Evolutionary conservation across 345 rosid species (phyloP).

Genomic region (Rhodomyrtus tomentosa): DNA sequence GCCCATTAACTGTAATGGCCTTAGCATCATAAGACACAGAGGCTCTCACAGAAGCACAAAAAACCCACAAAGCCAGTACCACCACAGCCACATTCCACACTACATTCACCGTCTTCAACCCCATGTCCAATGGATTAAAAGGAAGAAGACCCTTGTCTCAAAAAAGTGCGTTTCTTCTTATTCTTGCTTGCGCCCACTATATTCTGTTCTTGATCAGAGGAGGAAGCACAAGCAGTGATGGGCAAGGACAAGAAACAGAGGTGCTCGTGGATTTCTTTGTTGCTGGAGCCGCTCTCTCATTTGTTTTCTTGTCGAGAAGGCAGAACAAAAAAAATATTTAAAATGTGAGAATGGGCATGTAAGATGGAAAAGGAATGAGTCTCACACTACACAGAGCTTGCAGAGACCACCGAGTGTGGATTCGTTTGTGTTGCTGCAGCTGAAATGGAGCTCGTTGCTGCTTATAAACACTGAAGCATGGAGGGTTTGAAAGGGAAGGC

Average conservation of each 20-base stretch:
- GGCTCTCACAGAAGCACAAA: slow-evolving; percentile 28
- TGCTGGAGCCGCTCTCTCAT: background rate
- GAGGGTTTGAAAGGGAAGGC: background rate
- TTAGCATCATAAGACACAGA: slow-evolving; percentile 81
- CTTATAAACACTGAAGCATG: background rate
- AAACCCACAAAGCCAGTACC: slow-evolving; percentile 17
- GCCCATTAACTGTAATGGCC: slow-evolving; percentile 79
- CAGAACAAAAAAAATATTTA: background rate
- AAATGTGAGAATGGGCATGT: background rate
- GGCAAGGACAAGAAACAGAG: background rate
- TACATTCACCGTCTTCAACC: background rate
- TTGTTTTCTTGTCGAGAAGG: background rate
- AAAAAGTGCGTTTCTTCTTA: background rate
- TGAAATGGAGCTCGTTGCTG: background rate
- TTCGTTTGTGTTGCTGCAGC: background rate
- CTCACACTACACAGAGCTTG: background rate
- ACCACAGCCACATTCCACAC: slow-evolving; percentile 39
- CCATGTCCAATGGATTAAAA: background rate
- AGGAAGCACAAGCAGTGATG: background rate
- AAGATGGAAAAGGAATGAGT: background rate
- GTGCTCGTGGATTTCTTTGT: background rate
- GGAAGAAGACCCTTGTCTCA: background rate
- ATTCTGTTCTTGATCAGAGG: background rate
- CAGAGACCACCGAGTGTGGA: background rate
- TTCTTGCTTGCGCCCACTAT: background rate